Evolutionary conservation across 805 yeast genomes (phyloP).

Genomic region (Kuraishia borneana): DNA sequence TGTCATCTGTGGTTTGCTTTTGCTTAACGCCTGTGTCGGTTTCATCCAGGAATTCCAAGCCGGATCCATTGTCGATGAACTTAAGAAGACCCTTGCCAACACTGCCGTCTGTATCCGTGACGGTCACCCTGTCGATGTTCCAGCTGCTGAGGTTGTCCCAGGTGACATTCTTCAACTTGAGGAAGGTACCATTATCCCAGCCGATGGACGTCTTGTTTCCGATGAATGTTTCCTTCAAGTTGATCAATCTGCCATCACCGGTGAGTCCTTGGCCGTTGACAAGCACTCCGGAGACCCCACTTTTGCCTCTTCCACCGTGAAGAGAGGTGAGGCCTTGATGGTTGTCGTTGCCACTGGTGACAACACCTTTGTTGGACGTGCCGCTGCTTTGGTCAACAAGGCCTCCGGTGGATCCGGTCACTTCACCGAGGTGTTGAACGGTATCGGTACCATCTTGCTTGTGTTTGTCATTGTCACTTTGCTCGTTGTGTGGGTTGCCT

Average conservation of each 20-base stretch:
- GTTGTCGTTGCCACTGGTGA: slow-evolving; percentile 93
- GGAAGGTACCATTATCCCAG: slow-evolving; percentile 88
- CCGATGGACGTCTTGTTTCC: slow-evolving; percentile 84
- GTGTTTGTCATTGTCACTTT: slow-evolving; percentile 82
- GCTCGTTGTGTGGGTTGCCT: slow-evolving; percentile 83
- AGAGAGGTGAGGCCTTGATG: slow-evolving; percentile 94
- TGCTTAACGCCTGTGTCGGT: slow-evolving; percentile 89
- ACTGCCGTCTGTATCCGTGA: slow-evolving; percentile 79
- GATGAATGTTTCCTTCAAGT: slow-evolving; percentile 82
- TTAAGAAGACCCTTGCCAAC: slow-evolving; percentile 91
- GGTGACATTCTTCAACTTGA: slow-evolving; percentile 91
- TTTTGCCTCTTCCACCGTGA: slow-evolving; percentile 89
- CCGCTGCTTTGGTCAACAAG: slow-evolving; percentile 92
- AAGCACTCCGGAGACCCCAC: slow-evolving; percentile 79
- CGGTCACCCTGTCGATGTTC: slow-evolving; percentile 65
- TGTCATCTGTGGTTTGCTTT: slow-evolving; percentile 81
- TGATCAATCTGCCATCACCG: slow-evolving; percentile 95
- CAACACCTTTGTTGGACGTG: slow-evolving; percentile 92
- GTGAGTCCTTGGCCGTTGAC: slow-evolving; percentile 95
- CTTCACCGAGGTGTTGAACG: slow-evolving; percentile 94
- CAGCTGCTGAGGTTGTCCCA: slow-evolving; percentile 82
- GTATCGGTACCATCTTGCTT: slow-evolving; percentile 88
- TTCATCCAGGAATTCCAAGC: slow-evolving; percentile 97
- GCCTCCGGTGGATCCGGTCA: slow-evolving; percentile 92
- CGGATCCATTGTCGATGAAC: slow-evolving; percentile 94